Percentiles rank a stretch among this genome's conserved stretches.
phyloP scores from a whole-genome alignment of 1,139 yeast species.

The Diutina ranongensis region DNA sequence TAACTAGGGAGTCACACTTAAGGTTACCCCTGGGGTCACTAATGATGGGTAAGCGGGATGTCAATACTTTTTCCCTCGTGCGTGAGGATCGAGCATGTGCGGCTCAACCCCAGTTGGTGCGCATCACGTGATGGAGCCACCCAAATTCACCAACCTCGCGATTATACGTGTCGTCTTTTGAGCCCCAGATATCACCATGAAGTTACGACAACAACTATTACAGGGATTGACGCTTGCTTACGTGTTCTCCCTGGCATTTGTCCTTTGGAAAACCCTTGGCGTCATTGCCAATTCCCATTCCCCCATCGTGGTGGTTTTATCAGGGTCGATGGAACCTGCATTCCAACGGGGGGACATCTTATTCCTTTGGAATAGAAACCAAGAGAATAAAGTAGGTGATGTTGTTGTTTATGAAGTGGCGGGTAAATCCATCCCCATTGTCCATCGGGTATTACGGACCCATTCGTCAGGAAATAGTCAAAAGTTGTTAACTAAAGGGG shows the following conservation, averaged over 20 bases:
- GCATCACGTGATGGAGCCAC: too few relatives aligned
- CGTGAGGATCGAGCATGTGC: too few relatives aligned
- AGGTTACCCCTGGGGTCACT: too few relatives aligned
- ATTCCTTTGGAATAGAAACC: slow-evolving; percentile 79
- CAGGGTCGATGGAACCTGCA: slow-evolving; percentile 99
- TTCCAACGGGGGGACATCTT: slow-evolving; percentile 95
- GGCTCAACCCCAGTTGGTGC: too few relatives aligned
- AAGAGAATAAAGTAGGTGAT: slow-evolving; percentile 72
- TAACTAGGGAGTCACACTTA: too few relatives aligned
- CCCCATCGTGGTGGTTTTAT: slow-evolving; percentile 91
- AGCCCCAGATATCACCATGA: too few relatives aligned
- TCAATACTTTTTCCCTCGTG: too few relatives aligned
- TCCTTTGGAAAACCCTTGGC: slow-evolving; percentile 82
- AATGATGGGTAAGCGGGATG: too few relatives aligned
- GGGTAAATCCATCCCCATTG: slow-evolving; percentile 82
- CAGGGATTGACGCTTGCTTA: slow-evolving; percentile 63
- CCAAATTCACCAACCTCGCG: too few relatives aligned
- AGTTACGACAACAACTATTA: slow-evolving; percentile 33
- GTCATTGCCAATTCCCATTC: slow-evolving; percentile 75
- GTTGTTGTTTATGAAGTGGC: slow-evolving; percentile 87
- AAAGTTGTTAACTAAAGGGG: slow-evolving; percentile 85
- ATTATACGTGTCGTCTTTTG: too few relatives aligned
- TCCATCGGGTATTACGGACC: slow-evolving; percentile 85
- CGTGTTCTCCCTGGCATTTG: slow-evolving; percentile 79
- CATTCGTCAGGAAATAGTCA: slow-evolving; percentile 55